These are phyloP conservation scores for Nosema muscidifuracis DNA, from an alignment of 371 early-diverging fungal species.

Conservation along the genomic window DNA sequence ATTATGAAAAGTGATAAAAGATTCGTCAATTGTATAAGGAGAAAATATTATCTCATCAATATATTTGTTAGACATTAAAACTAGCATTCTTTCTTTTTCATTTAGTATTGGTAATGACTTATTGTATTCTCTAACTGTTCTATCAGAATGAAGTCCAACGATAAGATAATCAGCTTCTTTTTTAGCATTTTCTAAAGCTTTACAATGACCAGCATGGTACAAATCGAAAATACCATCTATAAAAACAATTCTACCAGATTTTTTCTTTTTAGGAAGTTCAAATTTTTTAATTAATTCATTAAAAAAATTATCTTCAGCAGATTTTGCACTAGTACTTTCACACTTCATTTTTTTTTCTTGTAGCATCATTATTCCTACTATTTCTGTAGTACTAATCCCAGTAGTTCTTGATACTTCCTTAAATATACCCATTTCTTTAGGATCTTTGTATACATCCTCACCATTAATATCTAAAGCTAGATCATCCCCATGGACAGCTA, in stretches of 20 bases:
- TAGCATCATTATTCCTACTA: slow-evolving; percentile 84
- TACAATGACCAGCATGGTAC: slow-evolving; percentile 87
- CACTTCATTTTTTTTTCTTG: slow-evolving; percentile 3
- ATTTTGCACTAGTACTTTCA: not conserved
- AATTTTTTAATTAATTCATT: slow-evolving; percentile 20
- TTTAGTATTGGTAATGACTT: slow-evolving; percentile 11
- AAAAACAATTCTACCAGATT: slow-evolving; percentile 68
- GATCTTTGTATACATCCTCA: slow-evolving; percentile 80
- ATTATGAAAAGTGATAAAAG: slow-evolving; percentile 12
- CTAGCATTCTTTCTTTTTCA: slow-evolving; percentile 28
- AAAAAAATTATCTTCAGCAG: not conserved
- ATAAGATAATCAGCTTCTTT: slow-evolving; percentile 75
- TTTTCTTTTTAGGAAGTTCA: slow-evolving; percentile 12
- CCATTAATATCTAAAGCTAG: slow-evolving; percentile 83
- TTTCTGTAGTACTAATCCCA: slow-evolving; percentile 82
- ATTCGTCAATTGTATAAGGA: slow-evolving; percentile 15
- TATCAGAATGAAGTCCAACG: slow-evolving; percentile 83
- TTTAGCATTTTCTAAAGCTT: slow-evolving; percentile 76
- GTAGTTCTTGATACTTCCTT: slow-evolving; percentile 79
- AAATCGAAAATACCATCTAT: slow-evolving; percentile 89
- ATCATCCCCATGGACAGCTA: slow-evolving; percentile 87
- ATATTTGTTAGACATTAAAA: slow-evolving; percentile 34
- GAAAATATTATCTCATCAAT: slow-evolving; percentile 42
- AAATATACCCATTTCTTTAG: slow-evolving; percentile 67
- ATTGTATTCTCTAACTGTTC: slow-evolving; percentile 57